Percentiles rank a stretch among this genome's conserved stretches.
Conservation (phyloP, 1,139 yeast species). For the Meyerozyma carpophila region DNA sequence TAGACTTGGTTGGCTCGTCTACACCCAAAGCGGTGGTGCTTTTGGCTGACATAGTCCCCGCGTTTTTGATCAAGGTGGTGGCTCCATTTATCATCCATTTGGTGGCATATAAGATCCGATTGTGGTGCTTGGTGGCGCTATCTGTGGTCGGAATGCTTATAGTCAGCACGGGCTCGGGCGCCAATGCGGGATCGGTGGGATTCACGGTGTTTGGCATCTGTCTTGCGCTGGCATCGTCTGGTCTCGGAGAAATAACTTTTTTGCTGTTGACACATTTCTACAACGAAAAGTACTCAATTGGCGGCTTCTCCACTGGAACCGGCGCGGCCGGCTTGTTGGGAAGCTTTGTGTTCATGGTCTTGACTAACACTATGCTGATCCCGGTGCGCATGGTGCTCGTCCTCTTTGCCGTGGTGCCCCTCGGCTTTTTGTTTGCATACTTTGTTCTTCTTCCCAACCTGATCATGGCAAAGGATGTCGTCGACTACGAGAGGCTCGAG, state of each 20-base stretch:
- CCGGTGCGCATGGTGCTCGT: conserved; percentile 27
- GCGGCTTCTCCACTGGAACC: conserved; percentile 91
- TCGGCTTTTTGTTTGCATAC: conserved; percentile 28
- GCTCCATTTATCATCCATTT: conserved; percentile 79
- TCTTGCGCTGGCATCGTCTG: conserved; percentile 80
- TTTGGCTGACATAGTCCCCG: conserved; percentile 81
- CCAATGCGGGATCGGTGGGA: conserved; percentile 12
- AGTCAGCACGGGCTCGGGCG: conserved; percentile 42
- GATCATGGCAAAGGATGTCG: not conserved
- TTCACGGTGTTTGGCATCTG: conserved; percentile 63
- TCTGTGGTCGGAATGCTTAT: conserved; percentile 75
- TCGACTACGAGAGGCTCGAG: conserved; percentile 1
- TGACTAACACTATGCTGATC: conserved; percentile 33
- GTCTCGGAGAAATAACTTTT: conserved; percentile 86
- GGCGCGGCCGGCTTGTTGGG: conserved; percentile 94
- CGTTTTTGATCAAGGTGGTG: conserved; percentile 60
- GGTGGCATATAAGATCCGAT: conserved; percentile 54
- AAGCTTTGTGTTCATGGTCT: conserved; percentile 42
- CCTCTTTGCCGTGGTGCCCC: conserved; percentile 31
- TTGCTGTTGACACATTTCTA: conserved; percentile 76
- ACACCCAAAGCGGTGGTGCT: conserved; percentile 85
- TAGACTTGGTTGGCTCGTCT: conserved; percentile 78
- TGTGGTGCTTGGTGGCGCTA: conserved; percentile 49
- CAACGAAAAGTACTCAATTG: conserved; percentile 48
- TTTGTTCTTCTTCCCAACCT: conserved; percentile 23